Percentiles rank a stretch among this genome's conserved stretches.
These are phyloP conservation scores for Cylindrotheca fusiformis DNA, from an alignment of 108 stramenopile genomes.

Conservation along the genomic window DNA sequence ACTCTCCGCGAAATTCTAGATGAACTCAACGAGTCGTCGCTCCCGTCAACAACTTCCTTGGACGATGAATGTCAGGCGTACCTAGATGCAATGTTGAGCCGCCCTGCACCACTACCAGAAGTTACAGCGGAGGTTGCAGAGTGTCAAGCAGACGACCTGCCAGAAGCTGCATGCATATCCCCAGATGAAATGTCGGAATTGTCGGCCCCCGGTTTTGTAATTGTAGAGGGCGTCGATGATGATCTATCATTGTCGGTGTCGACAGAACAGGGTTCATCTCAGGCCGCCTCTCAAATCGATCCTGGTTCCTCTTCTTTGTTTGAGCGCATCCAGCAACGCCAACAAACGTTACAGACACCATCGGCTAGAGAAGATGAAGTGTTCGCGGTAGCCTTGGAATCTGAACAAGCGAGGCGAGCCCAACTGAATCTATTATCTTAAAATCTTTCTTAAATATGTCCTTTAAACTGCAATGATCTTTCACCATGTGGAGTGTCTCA, in stretches of 20 bases:
- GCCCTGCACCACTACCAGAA: constrained; percentile 15
- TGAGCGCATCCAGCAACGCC: constrained; percentile 12
- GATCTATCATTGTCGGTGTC: background rate
- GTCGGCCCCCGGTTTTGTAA: constrained; percentile 5
- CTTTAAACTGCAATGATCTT: background rate
- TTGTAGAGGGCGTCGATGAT: constrained; percentile 1
- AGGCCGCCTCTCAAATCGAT: background rate
- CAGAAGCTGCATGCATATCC: constrained; percentile 17
- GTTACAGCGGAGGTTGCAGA: constrained; percentile 10
- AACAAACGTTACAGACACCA: constrained; percentile 6
- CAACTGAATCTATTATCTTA: background rate
- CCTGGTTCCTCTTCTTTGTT: constrained; percentile 4
- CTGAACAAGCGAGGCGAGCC: constrained; percentile 1
- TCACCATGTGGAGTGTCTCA: too few relatives aligned
- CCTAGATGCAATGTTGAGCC: constrained; percentile 20
- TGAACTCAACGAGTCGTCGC: constrained; percentile 16
- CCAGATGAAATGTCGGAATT: background rate
- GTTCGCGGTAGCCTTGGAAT: constrained; percentile 22
- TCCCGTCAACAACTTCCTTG: constrained; percentile 33
- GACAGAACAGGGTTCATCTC: background rate
- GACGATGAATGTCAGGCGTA: constrained; percentile 46
- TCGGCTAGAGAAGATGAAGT: constrained; percentile 12
- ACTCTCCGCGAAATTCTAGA: constrained; percentile 15
- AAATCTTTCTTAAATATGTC: background rate
- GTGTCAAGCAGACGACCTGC: background rate